A percentile compares a stretch with the other conserved stretches of the same genome.
phyloP scores from a whole-genome alignment of 1,139 yeast species.

The Zygosaccharomyces sapae region DNA sequence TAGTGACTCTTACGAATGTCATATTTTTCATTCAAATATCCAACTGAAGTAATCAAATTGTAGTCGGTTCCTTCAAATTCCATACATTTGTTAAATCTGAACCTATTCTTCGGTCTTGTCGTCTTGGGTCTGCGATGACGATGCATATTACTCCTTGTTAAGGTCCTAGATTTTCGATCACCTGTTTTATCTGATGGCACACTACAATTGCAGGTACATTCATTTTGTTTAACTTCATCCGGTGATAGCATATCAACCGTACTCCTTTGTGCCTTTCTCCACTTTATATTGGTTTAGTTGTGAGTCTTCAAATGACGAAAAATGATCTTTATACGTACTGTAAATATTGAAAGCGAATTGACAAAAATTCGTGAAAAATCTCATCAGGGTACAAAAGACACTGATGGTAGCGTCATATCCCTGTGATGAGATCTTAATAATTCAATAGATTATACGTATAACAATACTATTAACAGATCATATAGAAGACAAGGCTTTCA shows the following conservation, averaged over 20 bases:
- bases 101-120: constrained; percentile 11
- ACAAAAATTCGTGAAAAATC: background rate
- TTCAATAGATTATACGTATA: no score
- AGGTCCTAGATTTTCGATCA: background rate
- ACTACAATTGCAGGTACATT: constrained; percentile 1
- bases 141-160: background rate
- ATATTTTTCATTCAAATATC: constrained; percentile 32
- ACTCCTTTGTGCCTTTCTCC: background rate
- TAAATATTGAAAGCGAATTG: background rate
- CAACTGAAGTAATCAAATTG: constrained; percentile 32
- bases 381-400: background rate
- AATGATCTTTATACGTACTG: background rate
- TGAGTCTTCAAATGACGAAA: background rate
- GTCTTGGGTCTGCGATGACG: constrained; percentile 5
- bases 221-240: background rate
- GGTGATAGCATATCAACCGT: constrained; percentile 3
- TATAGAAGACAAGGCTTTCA: background rate
- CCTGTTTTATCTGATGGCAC: background rate
- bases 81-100: constrained; percentile 22
- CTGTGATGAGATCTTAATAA: no score
- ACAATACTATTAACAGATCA: no score
- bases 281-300: background rate
- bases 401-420: background rate
- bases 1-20: constrained; percentile 33
- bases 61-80: constrained; percentile 30